Percentiles rank a stretch among this genome's conserved stretches.
Evolutionary conservation across 352 stramenopile species (phyloP).

Genomic region (Blastocystis sp.): DNA sequence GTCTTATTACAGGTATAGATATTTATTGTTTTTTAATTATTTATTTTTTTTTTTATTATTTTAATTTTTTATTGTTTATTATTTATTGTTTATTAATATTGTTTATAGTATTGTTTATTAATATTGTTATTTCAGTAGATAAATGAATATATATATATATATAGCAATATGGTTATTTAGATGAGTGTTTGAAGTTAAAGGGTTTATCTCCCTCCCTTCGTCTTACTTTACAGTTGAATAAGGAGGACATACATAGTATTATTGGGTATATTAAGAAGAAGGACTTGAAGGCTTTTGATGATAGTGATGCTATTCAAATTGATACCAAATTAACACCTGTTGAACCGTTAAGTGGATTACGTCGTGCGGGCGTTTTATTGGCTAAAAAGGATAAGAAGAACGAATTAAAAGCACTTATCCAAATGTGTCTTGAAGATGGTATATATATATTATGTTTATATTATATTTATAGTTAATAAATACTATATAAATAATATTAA

Average conservation of each 20-base stretch:
- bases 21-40: no score
- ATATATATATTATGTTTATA: no score
- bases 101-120: no score
- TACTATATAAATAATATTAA: no score
- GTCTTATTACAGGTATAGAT: slow-evolving; percentile 27
- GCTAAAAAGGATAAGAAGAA: slow-evolving; percentile 30
- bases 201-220: slow-evolving; percentile 27
- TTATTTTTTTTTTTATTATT: no score
- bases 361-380: slow-evolving; percentile 16
- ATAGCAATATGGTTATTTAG: slow-evolving; percentile 27
- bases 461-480: no score
- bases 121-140: no score
- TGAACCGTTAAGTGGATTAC: slow-evolving; percentile 18
- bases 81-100: no score
- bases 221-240: slow-evolving; percentile 26
- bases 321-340: slow-evolving; percentile 25
- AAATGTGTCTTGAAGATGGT: slow-evolving; percentile 29
- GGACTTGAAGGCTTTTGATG: slow-evolving; percentile 18
- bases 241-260: slow-evolving; percentile 10
- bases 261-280: slow-evolving; percentile 35
- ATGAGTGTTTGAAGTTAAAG: slow-evolving; percentile 20
- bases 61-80: no score
- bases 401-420: slow-evolving; percentile 27
- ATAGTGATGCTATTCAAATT: slow-evolving; percentile 15
- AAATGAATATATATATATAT: no score